Percentiles rank a stretch among this genome's conserved stretches.
These are phyloP conservation scores for Metschnikowia amazonensis DNA, from an alignment of 805 yeast genomes.

Conservation along the genomic window DNA sequence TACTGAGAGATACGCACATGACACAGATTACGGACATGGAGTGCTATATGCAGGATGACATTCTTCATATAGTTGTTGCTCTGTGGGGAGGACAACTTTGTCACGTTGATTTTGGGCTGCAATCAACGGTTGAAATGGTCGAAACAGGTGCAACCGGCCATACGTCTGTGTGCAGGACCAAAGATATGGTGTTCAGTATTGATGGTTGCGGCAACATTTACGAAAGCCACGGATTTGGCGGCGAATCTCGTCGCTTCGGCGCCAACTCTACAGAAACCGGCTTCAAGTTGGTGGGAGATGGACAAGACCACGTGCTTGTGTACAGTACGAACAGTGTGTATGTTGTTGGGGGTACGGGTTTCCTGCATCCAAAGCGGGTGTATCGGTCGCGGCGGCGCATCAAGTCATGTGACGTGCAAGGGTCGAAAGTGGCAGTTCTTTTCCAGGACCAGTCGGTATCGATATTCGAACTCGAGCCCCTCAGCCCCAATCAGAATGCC, in stretches of 20 bases:
- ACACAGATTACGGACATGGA: conserved; percentile 7
- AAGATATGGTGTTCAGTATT: neutral
- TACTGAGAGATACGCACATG: neutral
- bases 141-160: neutral
- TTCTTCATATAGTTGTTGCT: conserved; percentile 1
- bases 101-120: conserved; percentile 1
- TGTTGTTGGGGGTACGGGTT: neutral
- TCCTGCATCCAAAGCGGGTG: conserved; percentile 1
- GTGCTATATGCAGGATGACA: neutral
- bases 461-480: neutral
- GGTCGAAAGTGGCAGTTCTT: conserved; percentile 2
- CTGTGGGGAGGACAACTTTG: conserved; percentile 15
- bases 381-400: neutral
- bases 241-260: neutral
- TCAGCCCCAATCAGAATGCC: neutral
- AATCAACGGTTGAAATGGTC: neutral
- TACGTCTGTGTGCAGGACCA: conserved; percentile 1
- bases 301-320: neutral
- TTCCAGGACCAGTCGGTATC: conserved; percentile 8
- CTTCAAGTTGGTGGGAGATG: neutral
- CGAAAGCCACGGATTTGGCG: neutral
- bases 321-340: neutral
- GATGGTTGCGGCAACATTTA: neutral
- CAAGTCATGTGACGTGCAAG: neutral
- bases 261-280: neutral